A percentile compares a stretch with the other conserved stretches of the same genome.
phyloP scores from a whole-genome alignment of 1,284 basidiomycete genomes.

The Heterobasidion occidentale region DNA sequence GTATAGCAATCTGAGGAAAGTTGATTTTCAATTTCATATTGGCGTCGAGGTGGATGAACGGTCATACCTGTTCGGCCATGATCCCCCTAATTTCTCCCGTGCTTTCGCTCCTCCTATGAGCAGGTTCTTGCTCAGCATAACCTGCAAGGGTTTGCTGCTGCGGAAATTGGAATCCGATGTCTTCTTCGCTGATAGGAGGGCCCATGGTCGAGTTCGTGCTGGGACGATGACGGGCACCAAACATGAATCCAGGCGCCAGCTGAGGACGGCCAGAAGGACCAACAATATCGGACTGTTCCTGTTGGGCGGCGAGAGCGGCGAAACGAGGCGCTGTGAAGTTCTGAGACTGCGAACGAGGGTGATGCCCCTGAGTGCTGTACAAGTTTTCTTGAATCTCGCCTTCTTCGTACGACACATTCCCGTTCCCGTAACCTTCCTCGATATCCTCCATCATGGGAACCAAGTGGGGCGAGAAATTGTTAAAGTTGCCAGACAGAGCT shows the following conservation, averaged over 20 bases:
- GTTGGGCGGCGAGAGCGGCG: conserved; percentile 73
- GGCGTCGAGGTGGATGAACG: neutral
- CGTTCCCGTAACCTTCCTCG: conserved; percentile 46
- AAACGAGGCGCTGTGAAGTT: conserved; percentile 84
- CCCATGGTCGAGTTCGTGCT: conserved; percentile 45
- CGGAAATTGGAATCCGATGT: conserved; percentile 74
- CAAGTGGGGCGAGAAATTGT: conserved; percentile 67
- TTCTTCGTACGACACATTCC: conserved; percentile 52
- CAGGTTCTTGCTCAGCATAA: conserved; percentile 30
- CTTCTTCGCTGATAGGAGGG: conserved; percentile 73
- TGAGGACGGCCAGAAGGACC: conserved; percentile 84
- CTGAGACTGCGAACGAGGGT: conserved; percentile 67
- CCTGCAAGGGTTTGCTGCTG: conserved; percentile 50
- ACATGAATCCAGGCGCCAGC: conserved; percentile 84
- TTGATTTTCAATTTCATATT: conserved; percentile 1
- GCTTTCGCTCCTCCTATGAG: conserved; percentile 52
- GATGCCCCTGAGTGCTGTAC: conserved; percentile 43
- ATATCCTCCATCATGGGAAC: conserved; percentile 76
- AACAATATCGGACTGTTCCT: conserved; percentile 41
- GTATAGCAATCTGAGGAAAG: conserved; percentile 67
- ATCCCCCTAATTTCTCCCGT: conserved; percentile 73
- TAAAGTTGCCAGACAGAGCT: conserved; percentile 49
- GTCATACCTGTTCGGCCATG: conserved; percentile 81
- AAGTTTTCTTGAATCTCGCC: conserved; percentile 64
- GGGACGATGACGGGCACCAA: conserved; percentile 59